Evolutionary conservation across 2,329 filamentous ascomycete genomes (phyloP).

Genomic region (Lojkania enalia): DNA sequence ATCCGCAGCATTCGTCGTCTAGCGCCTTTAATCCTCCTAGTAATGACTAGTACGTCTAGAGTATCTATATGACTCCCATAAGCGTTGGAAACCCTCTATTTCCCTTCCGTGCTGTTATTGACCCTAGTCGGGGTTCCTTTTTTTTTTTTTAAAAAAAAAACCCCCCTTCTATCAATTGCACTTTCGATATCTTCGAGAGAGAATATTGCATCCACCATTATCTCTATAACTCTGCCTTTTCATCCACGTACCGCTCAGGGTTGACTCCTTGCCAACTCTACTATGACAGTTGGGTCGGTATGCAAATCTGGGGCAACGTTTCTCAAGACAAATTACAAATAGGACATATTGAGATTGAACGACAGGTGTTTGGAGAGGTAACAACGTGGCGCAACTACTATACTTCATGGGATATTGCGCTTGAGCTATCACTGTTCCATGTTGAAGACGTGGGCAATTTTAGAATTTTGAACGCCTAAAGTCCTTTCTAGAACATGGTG

Average conservation of each 20-base stretch:
- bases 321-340: background rate
- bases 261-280: too few relatives aligned
- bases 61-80: conserved; percentile 12
- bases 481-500: background rate
- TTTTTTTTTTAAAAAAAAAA: too few relatives aligned
- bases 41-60: too few relatives aligned
- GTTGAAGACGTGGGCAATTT: background rate
- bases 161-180: background rate
- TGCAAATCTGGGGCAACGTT: background rate
- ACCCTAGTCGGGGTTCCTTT: conserved; percentile 14
- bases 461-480: background rate
- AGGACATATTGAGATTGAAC: background rate
- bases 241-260: background rate
- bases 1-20: too few relatives aligned
- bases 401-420: background rate
- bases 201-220: background rate
- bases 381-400: background rate
- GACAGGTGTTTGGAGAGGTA: background rate
- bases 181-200: background rate
- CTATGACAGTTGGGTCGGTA: too few relatives aligned
- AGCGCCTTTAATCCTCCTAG: too few relatives aligned
- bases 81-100: conserved; percentile 14
- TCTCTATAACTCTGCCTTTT: background rate
- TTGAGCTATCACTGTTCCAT: too few relatives aligned
- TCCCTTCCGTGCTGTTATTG: conserved; percentile 7